Base-by-base conservation (phyloP, 179 eudicot genomes). In the Corrigiola litoralis region DNA sequence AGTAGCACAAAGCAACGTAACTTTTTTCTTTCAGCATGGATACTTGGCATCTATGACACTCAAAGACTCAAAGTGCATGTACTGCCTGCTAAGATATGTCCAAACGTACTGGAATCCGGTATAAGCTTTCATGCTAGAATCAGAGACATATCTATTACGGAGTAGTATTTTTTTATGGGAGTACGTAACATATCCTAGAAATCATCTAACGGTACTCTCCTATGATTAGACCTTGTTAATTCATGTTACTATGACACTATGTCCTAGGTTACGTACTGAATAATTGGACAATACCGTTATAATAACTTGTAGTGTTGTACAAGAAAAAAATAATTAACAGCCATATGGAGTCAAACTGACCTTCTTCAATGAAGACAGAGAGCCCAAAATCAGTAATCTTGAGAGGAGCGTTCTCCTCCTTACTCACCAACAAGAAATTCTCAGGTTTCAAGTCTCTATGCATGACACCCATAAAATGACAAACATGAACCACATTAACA, bases 391-490 rank as follows among this genome's bases (percentile, higher is more conserved):
- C 96, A 21, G 80, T 88, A 44, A 86, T 86, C 83, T 86, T 86
- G 40, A 88, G 46, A 2, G 83, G 68, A 17, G 86, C 70, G 74
- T 77, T 72, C 0, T 69, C 80, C 9, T 69, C 82, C 38, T 63
- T 71, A 23, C 56, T 77, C 1, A 69, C 77, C 70, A 88, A 27
- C 83, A 88, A 74, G 81, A 86, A 88, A 72, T 88, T 88, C 82
- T 88, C 96, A 44, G 96, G 96, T 77, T 88, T 88, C 70, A 88
- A 75, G 63, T 88, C 95, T 36, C 95, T 71, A 68, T 88, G 95
- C 72, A 88, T 84, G 47, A 88, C 95, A 18, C 95, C 95, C 95
- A 88, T 79, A 42, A 88, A 88, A 88, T 88, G 92, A 36, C 96
- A 88, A 2, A 75, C 89, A 76, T 88, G 87, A 62, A 88, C 92